phyloP scores from a whole-genome alignment of 257 asterid genomes.

The Sherardia arvensis region DNA sequence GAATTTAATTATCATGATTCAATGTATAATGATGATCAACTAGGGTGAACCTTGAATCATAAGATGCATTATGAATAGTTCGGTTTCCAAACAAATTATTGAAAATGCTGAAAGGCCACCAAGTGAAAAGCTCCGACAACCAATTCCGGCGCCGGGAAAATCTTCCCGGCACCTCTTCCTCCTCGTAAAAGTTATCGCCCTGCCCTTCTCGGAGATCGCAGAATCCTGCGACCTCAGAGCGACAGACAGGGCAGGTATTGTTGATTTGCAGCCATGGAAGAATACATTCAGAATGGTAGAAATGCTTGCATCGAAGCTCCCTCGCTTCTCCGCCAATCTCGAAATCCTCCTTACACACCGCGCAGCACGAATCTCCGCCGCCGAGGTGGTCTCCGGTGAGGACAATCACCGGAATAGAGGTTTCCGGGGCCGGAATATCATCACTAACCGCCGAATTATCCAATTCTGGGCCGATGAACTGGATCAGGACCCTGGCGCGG shows the following conservation, averaged over 20 bases:
- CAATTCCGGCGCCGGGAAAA: slow-evolving; percentile 35
- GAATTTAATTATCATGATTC: neutral
- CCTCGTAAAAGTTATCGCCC: slow-evolving; percentile 14
- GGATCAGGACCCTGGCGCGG: slow-evolving; percentile 38
- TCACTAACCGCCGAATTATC: neutral
- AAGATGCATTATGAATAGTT: slow-evolving; percentile 17
- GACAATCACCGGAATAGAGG: slow-evolving; percentile 37
- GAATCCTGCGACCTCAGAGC: slow-evolving; percentile 40
- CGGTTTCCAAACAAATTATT: slow-evolving; percentile 32
- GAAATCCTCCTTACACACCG: slow-evolving; percentile 87
- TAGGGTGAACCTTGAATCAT: slow-evolving; percentile 26
- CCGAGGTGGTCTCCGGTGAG: slow-evolving; percentile 29
- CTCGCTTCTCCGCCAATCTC: slow-evolving; percentile 44
- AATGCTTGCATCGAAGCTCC: slow-evolving; percentile 80
- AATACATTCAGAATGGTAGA: slow-evolving; percentile 66
- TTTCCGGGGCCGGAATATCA: slow-evolving; percentile 35
- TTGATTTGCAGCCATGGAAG: slow-evolving; percentile 69
- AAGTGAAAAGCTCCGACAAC: slow-evolving; percentile 30
- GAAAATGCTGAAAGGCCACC: slow-evolving; percentile 58
- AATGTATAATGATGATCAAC: neutral
- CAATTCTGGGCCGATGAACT: slow-evolving; percentile 46
- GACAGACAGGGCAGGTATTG: slow-evolving; percentile 82
- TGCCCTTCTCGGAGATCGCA: slow-evolving; percentile 13
- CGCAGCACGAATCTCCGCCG: slow-evolving; percentile 39
- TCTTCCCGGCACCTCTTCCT: slow-evolving; percentile 13